Conservation (phyloP, 768 basidiomycete species). For the Boletus rufocinnamomeus region DNA sequence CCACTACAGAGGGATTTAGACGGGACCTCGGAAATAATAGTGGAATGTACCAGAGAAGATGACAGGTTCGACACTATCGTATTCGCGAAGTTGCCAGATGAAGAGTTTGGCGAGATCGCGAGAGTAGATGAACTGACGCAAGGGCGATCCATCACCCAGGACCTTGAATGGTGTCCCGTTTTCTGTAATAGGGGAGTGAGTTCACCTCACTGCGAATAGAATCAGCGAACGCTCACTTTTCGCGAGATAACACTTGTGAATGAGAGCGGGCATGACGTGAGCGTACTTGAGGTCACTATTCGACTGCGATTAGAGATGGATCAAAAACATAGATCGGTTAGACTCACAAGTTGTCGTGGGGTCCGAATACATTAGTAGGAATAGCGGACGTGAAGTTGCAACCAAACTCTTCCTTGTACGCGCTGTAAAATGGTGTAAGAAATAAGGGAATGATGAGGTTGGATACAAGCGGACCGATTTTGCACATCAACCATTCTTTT, state of each 20-base stretch:
- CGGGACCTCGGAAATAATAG: neutral
- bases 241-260: slow-evolving; percentile 91
- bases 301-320: slow-evolving; percentile 10
- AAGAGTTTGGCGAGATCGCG: slow-evolving; percentile 92
- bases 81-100: slow-evolving; percentile 90
- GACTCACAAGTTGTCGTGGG: slow-evolving; percentile 86
- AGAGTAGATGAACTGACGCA: slow-evolving; percentile 99
- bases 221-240: slow-evolving; percentile 56
- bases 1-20: slow-evolving; percentile 50
- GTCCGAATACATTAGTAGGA: slow-evolving; percentile 97
- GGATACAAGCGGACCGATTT: slow-evolving; percentile 67
- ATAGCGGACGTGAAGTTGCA: slow-evolving; percentile 96
- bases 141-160: slow-evolving; percentile 87
- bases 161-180: slow-evolving; percentile 78
- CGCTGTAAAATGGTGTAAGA: slow-evolving; percentile 46
- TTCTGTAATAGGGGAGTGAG: slow-evolving; percentile 52
- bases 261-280: slow-evolving; percentile 92
- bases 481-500: slow-evolving; percentile 95
- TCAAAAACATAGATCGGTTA: neutral
- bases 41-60: slow-evolving; percentile 74
- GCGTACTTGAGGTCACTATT: slow-evolving; percentile 81
- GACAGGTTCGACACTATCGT: slow-evolving; percentile 89
- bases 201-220: neutral
- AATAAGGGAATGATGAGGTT: too few relatives aligned
- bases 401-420: slow-evolving; percentile 95